Evolutionary conservation across 108 stramenopile genomes (phyloP), one percentile per base, ranked within the genome.

Genomic region (Nannochloropsis gaditana): DNA sequence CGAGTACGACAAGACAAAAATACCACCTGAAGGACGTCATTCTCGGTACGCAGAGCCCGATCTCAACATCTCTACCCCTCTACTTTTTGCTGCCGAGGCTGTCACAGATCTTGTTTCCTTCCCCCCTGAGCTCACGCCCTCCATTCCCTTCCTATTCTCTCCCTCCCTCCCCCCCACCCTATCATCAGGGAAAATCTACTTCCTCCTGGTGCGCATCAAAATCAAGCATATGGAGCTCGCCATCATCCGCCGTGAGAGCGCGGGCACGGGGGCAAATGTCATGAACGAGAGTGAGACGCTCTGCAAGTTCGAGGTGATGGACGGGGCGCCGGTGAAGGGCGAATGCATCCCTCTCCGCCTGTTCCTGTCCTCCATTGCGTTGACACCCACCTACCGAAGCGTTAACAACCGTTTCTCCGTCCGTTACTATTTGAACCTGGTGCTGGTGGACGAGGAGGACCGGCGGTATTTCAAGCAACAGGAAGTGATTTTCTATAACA

Each of bases 181-280:
- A 31, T 31, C 31, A 31, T 73, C 8, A 73, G 59, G 59, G 3
- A 95, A 97, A 84, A 96, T 99, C 83, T 95, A 98, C 88, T 99
- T 99, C 85, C 84, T 97, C 47, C 89, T 99, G 85, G 99, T 99
- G 43, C 91, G 97, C 42, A 98, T 99, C 90, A 98, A 98, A 87
- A 97, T 99, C 90, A 98, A 98, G 88, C 95, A 97, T 89, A 98
- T 98, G 97, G 99, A 99, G 92, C 88, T 99, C 79, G 96, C 96
- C 41, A 95, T 99, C 80, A 93, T 99, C 86, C 95, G 97, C 79
- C 92, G 97, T 79, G 99, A 99, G 88, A 93, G 96, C 17, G 94
- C 95, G 80, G 94, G 91, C 9, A 81, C 89, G 31, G 90, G 87
- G 17, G 81, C 90, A 43, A 96, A 95, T 87, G 90, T 94, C 43